Base-by-base conservation (phyloP, 441 rosid species). In the Syzygium malaccense region DNA sequence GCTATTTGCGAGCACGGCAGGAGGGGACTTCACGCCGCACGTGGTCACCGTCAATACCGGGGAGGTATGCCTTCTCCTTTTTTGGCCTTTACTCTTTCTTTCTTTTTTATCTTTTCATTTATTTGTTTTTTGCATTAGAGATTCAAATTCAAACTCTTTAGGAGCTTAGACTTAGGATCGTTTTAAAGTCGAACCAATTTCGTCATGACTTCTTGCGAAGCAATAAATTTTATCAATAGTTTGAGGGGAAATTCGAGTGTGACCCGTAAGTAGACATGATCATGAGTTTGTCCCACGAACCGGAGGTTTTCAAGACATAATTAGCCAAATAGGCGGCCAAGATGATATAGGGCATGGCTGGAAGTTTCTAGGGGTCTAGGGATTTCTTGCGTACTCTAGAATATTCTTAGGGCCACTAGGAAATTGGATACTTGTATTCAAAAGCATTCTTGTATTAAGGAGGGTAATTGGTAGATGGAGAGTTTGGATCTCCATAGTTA, bases 1-100 rank as follows among this genome's bases (percentile, higher is more conserved):
- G 60, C 53, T 91, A 86, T 91, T 92, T 87, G 92, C 91, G n/a
- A 91, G 79, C 88, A 91, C 94, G 4, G 97, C 95, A 48, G 95
- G 97, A 91, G 92, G 92, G 87, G 97, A 93, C 92, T 96, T 96
- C 90, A 94, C 91, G 37, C 94, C 94, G 26, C 95, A 95, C 89
- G 89, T 93, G 89, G 88, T 95, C 75, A 94, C 93, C 6, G 93
- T 95, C 41, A 84, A 93, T 79, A 87, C 93, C n/a, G 95, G 95
- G 45, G 98, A 96, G 95, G 98, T 96, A 90, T 75, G 64, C n/a
- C 83, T 75, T 75, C 83, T 23, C 18, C 53, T 23, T 23, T 71
- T 37, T 75, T 8, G 0, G n/a, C 83, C 83, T 75, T 75, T 75
- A 41, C 49, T 45, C 51, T 75, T 75, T 23, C 49, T 71, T 19